Evolutionary conservation across 2,329 filamentous ascomycete species (phyloP), one percentile per base, ranked within the genome.

Genomic region (Leptodontidium sp.): DNA sequence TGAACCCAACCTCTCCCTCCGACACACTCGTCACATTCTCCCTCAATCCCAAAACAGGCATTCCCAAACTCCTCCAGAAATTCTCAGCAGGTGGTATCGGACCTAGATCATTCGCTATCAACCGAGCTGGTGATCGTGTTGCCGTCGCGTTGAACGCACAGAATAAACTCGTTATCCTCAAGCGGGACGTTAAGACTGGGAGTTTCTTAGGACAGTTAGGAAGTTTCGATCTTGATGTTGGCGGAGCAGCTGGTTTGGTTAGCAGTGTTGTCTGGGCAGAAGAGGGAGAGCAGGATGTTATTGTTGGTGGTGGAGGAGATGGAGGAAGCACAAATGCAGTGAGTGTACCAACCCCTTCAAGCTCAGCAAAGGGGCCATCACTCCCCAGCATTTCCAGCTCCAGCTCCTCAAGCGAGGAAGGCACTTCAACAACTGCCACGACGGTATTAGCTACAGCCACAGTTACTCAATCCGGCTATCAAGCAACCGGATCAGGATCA

Each of bases 31-130:
- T 78, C 1, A 83, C 81, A 8, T 82, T 80, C 74, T 59, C 70
- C 14, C 73, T 81, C 32, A 53, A 75, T 14, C 61, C 73, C 14
- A 72, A 43, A 14, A 61, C 80, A 26, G 82, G 82, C 21, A 77
- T 74, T n/a, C 71, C 84, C 4, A 71, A 66, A 0, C 81, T 82
- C 65, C 74, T 79, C 4, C 77, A 82, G 61, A 75, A 82, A 8
- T 79, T 78, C 58, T 80, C 83, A 9, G 79, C 80, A 0, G 82
- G 82, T 17, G 83, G 83, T 1, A 68, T 64, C 1, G 81, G 77
- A 71, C 83, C 83, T 0, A 77, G 83, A 6, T 80, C 82, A 45
- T 84, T 84, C 72, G 77, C 75, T 24, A 66, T 83, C 32, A 84
- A 82, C 71, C 77, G 76, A 15, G 76, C 77, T 15, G 83, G 83